Percentiles rank a stretch among this genome's conserved stretches.
These are phyloP conservation scores for Emydomyces testavorans DNA, from an alignment of 2,329 filamentous ascomycete genomes.

Conservation along the genomic window DNA sequence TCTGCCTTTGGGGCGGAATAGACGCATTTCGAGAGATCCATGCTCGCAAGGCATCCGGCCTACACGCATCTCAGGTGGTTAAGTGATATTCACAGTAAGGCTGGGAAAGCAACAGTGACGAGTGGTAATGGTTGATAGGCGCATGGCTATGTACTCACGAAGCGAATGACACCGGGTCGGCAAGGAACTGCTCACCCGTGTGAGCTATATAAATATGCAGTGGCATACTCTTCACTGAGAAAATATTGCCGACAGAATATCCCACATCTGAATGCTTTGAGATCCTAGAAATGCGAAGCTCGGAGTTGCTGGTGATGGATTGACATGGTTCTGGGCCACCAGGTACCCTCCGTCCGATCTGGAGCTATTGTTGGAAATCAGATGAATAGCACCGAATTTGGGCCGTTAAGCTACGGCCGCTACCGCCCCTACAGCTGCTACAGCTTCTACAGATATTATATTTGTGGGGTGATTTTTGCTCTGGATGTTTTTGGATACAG, in stretches of 20 bases:
- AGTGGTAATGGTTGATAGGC: slow-evolving; percentile 9
- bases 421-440: too few species aligned
- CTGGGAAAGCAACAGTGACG: slow-evolving; percentile 11
- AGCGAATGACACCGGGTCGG: slow-evolving; percentile 63
- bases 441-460: too few species aligned
- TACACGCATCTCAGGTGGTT: slow-evolving; percentile 26
- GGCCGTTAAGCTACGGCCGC: neutral
- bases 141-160: slow-evolving; percentile 45
- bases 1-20: slow-evolving; percentile 67
- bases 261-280: slow-evolving; percentile 16
- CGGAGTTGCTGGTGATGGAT: neutral
- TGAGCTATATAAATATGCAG: slow-evolving; percentile 85
- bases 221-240: slow-evolving; percentile 53
- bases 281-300: slow-evolving; percentile 1
- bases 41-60: slow-evolving; percentile 71
- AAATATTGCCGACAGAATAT: neutral
- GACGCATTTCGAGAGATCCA: slow-evolving; percentile 66
- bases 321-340: slow-evolving; percentile 6
- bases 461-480: too few species aligned
- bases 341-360: neutral
- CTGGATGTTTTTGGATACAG: too few species aligned
- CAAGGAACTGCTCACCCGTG: slow-evolving; percentile 72
- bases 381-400: neutral
- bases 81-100: slow-evolving; percentile 17
- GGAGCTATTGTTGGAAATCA: too few species aligned